phyloP scores from a whole-genome alignment of 2,329 filamentous ascomycete species.

The Neofusicoccum sp. region DNA sequence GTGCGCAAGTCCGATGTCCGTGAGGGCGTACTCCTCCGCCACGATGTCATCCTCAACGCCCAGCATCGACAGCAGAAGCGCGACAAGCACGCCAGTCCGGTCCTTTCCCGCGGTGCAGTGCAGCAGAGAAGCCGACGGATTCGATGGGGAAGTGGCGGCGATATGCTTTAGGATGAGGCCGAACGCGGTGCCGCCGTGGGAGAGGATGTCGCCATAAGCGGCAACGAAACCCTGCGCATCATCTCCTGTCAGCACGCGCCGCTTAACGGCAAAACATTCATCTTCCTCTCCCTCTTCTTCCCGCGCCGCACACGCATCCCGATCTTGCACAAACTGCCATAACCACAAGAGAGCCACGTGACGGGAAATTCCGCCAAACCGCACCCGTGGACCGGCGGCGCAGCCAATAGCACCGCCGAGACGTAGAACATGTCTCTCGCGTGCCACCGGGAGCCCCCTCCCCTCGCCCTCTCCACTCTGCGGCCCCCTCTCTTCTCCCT shows the following conservation, averaged over 20 bases:
- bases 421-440: not conserved
- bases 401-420: no score
- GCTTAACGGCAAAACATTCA: no score
- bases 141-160: constrained; percentile 32
- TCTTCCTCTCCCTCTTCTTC: no score
- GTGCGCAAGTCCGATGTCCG: constrained; percentile 56
- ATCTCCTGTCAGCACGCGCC: not conserved
- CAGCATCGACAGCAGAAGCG: constrained; percentile 65
- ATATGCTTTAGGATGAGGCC: constrained; percentile 64
- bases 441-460: not conserved
- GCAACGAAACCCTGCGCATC: constrained; percentile 57
- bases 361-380: not conserved
- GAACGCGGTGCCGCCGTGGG: constrained; percentile 57
- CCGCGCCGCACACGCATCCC: no score
- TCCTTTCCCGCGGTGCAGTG: constrained; percentile 82
- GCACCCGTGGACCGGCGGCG: not conserved
- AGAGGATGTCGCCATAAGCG: constrained; percentile 66
- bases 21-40: constrained; percentile 69
- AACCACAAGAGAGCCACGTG: not conserved
- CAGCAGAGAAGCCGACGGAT: constrained; percentile 58
- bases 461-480: not conserved
- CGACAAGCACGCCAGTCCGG: constrained; percentile 71
- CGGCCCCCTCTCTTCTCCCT: not conserved
- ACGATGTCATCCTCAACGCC: constrained; percentile 61
- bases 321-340: no score